phyloP scores from a whole-genome alignment of 2,329 filamentous ascomycete genomes.

The Colletotrichum orchidophilum region DNA sequence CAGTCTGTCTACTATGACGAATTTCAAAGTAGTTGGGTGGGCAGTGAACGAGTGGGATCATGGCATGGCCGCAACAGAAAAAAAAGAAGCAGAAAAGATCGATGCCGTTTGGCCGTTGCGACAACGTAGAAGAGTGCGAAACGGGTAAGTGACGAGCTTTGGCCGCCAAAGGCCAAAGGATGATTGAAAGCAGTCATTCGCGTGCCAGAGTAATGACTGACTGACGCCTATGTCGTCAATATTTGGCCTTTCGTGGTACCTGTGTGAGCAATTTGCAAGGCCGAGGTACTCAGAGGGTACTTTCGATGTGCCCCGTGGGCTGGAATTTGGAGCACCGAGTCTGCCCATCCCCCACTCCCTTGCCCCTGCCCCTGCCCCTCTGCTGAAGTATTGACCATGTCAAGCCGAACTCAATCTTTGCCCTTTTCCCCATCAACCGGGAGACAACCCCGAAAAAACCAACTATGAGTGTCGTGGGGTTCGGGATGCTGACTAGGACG shows the following conservation, averaged over 20 bases:
- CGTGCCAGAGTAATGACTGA: conserved; percentile 4
- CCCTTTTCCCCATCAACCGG: background rate
- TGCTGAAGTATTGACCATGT: conserved; percentile 10
- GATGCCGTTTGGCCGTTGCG: background rate
- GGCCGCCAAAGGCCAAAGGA: background rate
- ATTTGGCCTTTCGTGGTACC: background rate
- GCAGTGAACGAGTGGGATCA: background rate
- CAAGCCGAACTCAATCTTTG: conserved; percentile 6
- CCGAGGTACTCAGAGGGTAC: conserved; percentile 3
- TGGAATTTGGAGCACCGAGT: background rate
- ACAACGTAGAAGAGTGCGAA: background rate
- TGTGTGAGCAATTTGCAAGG: background rate
- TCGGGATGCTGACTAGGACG: background rate
- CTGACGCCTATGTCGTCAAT: background rate
- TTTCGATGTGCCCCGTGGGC: background rate
- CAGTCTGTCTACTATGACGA: background rate
- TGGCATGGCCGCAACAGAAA: too few relatives aligned
- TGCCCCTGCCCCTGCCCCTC: background rate
- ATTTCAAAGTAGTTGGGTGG: background rate
- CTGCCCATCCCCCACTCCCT: background rate
- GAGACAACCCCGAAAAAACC: background rate
- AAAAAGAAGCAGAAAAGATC: background rate
- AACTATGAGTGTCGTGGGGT: background rate
- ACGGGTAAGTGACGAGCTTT: background rate
- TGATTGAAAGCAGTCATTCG: conserved; percentile 7